Evolutionary conservation across 2,329 filamentous ascomycete genomes (phyloP), one percentile per base, ranked within the genome.

Genomic region (Keithomyces neogunnii): DNA sequence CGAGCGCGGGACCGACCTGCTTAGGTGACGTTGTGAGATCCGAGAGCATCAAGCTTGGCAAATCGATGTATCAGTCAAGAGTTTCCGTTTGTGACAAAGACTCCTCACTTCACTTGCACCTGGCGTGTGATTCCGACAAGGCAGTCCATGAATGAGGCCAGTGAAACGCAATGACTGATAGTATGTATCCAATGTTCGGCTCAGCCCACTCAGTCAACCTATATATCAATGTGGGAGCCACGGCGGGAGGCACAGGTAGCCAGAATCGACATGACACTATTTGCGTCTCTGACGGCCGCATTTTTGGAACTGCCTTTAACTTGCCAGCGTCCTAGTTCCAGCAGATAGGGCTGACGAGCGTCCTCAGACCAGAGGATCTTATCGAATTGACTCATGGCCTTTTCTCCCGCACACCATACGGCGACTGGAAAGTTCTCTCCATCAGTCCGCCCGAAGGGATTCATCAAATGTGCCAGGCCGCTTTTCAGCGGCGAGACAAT

Each of bases 311-410:
- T 54, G 66, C 64, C 69, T 66, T 64, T 55, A 66, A 48, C 60
- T 68, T 75, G 73, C 76, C 78, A 75, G 68, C 72, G 74, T 77
- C 65, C 72, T 62, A 63, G 66, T 74, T 80, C 86, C 86, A 84
- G 85, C 73, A 77, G 75, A 69, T 69, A 71, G 70, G 68, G 77
- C 82, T 80, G 85, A 89, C 85, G 86, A 88, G 86, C 78, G 85
- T 44, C 80, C 79, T 82, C 83, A 68, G 74, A 55, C 73, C 71
- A 77, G 80, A 85, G 80, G 80, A 73, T 86, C 85, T 89, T 86
- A 85, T 80, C 85, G 67, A 73, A 78, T 74, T 65, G 78, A 81
- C 86, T 88, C 86, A 89, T 89, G 81, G 84, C 75, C 74, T 73
- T 70, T 67, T 73, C 76, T 74, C 77, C 82, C 73, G 70, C 75